Evolutionary conservation across 1,139 yeast species (phyloP), one percentile per base, ranked within the genome.

Genomic region (Debaryomyces subglobosus): DNA sequence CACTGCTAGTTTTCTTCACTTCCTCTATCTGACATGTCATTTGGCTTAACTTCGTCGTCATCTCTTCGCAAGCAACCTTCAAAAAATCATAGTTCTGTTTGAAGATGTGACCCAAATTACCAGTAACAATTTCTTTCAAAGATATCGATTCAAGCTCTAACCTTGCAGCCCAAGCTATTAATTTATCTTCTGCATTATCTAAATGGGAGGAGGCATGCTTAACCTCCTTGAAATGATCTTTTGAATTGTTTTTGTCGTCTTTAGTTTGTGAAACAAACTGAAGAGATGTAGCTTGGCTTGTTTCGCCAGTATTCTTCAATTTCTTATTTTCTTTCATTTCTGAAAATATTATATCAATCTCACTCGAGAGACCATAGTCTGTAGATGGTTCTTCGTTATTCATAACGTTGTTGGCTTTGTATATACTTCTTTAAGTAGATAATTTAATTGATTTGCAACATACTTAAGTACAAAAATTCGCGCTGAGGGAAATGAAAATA

Each of bases 71-170:
- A 15, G 43, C 34, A 9, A 23, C 33, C 15, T 18, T 32, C 2
- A 44, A 23, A 34, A 44, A 44, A 23, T 47, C 38, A 21, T 47
- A 40, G 25, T 47, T 49, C 32, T 45, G 48, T n/a, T 44, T 36
- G 35, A 51, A 45, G n/a, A 49, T 43, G 35, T 43, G 43, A 12
- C 44, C 43, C 27, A 49, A 18, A 21, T 49, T 51, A 21, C 49
- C 49, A 7, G 49, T 44, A 13, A 63, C 42, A 13, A 46, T 27
- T 13, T 61, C 58, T 46, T 68, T 67, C 35, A 70, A 56, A 3
- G 68, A 61, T 12, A 66, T 50, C 1, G 72, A 63, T 47, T 71
- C 75, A 16, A 69, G 50, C 47, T 71, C 74, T 10, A 71, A 53
- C 39, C 65, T 56, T 0, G 73, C 63, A 1, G 74, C 75, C 72